These are phyloP conservation scores for Ogataea pilisensis DNA, from an alignment of 805 yeast genomes.

Conservation along the genomic window DNA sequence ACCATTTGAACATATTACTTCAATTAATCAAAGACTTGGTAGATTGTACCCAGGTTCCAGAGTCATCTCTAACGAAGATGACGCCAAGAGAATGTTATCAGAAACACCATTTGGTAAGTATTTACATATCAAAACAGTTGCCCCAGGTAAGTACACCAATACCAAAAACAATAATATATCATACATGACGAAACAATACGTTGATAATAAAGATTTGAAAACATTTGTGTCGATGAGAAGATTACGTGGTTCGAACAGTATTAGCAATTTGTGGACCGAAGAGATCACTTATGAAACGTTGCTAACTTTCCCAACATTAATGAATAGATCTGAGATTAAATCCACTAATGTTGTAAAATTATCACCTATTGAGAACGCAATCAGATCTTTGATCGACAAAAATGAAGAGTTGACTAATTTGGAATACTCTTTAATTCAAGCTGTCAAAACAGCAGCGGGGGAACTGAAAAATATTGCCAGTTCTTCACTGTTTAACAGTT, in stretches of 20 bases:
- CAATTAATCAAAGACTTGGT: constrained; percentile 72
- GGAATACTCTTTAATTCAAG: constrained; percentile 55
- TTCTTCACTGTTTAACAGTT: constrained; percentile 49
- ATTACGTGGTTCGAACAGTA: constrained; percentile 67
- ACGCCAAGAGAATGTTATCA: constrained; percentile 46
- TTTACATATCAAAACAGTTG: constrained; percentile 67
- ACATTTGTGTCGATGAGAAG: constrained; percentile 67
- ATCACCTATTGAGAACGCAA: constrained; percentile 84
- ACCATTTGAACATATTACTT: constrained; percentile 82
- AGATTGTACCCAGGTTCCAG: constrained; percentile 79
- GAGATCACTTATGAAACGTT: constrained; percentile 74
- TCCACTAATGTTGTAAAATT: constrained; percentile 44
- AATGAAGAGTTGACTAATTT: constrained; percentile 68
- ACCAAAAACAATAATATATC: constrained; percentile 35
- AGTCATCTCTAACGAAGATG: constrained; percentile 52
- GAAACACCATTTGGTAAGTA: constrained; percentile 66
- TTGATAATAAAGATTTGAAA: constrained; percentile 68
- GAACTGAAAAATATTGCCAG: constrained; percentile 21
- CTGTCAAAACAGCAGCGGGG: constrained; percentile 37
- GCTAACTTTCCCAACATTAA: constrained; percentile 79
- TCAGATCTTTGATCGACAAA: constrained; percentile 60
- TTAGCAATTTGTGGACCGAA: constrained; percentile 82
- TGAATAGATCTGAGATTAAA: constrained; percentile 76
- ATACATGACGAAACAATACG: constrained; percentile 66
- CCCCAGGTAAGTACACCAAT: constrained; percentile 50